phyloP scores from a whole-genome alignment of 2,329 filamentous ascomycete species.

The Magnaporthiopsis incrustans region DNA sequence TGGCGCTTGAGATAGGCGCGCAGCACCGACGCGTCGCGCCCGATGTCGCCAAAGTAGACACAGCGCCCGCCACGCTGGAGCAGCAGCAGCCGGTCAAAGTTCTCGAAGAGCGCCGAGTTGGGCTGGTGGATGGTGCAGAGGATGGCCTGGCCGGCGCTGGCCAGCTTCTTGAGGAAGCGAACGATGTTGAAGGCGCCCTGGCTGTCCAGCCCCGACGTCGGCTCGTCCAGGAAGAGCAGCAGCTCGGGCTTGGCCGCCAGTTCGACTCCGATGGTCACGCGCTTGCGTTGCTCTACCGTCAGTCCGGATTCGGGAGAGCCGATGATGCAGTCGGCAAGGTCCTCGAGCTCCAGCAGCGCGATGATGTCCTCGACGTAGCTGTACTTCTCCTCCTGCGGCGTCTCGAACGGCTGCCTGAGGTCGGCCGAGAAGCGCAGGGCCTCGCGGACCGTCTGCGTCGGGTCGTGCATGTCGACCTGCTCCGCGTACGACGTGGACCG shows the following conservation, averaged over 20 bases:
- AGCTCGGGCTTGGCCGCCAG: conserved; percentile 74
- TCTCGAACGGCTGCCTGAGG: conserved; percentile 47
- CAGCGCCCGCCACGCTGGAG: conserved; percentile 71
- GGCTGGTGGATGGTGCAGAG: conserved; percentile 90
- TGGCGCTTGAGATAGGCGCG: conserved; percentile 53
- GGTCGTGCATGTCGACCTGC: conserved; percentile 55
- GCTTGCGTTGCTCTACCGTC: conserved; percentile 58
- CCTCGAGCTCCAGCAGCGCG: conserved; percentile 48
- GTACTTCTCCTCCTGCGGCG: conserved; percentile 46
- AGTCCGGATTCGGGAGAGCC: conserved; percentile 59
- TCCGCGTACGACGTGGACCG: conserved; percentile 55
- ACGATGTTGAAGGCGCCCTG: conserved; percentile 71
- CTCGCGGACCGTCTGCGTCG: conserved; percentile 54
- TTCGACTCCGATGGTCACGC: conserved; percentile 88
- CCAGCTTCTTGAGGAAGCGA: conserved; percentile 68
- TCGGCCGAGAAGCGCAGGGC: conserved; percentile 56
- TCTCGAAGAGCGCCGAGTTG: conserved; percentile 76
- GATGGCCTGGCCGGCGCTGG: conserved; percentile 76
- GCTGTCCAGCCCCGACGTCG: conserved; percentile 65
- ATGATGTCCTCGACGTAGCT: conserved; percentile 53
- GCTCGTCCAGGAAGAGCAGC: conserved; percentile 71
- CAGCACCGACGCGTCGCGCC: conserved; percentile 63
- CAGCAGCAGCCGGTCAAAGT: conserved; percentile 76
- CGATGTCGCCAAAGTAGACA: conserved; percentile 82
- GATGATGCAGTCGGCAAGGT: conserved; percentile 51